phyloP scores from a whole-genome alignment of 768 basidiomycete genomes.

The Leccinum disarticulatum region DNA sequence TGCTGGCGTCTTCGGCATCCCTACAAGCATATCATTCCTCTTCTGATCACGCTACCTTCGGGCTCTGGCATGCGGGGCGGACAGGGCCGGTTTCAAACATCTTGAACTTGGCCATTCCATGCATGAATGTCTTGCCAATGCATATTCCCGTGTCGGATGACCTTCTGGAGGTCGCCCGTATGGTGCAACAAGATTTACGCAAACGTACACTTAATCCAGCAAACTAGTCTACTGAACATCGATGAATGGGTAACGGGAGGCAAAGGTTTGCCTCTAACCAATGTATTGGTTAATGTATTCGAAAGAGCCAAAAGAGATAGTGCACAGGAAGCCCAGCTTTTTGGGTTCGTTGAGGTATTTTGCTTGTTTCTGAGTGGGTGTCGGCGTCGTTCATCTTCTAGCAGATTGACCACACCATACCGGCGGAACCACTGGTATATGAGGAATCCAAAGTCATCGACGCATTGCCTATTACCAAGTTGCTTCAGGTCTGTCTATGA shows the following conservation, averaged over 20 bases:
- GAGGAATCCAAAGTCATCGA: constrained; percentile 17
- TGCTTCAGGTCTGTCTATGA: constrained; percentile 24
- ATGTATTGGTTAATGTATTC: constrained; percentile 46
- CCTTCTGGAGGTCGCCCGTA: constrained; percentile 31
- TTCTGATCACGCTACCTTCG: constrained; percentile 36
- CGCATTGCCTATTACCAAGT: constrained; percentile 20
- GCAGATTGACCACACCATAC: constrained; percentile 39
- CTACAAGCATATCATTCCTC: constrained; percentile 35
- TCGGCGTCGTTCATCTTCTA: background rate
- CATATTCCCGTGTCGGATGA: constrained; percentile 24
- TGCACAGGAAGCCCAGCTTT: constrained; percentile 15
- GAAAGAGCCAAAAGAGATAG: constrained; percentile 32
- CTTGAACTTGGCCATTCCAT: constrained; percentile 43
- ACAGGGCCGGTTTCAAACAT: constrained; percentile 36
- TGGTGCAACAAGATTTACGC: constrained; percentile 37
- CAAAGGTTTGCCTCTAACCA: constrained; percentile 35
- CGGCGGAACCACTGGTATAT: constrained; percentile 12
- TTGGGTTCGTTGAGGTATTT: constrained; percentile 38
- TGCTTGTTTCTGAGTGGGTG: background rate
- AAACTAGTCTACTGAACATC: constrained; percentile 38
- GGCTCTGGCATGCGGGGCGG: constrained; percentile 49
- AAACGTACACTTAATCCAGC: constrained; percentile 41
- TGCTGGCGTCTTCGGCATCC: constrained; percentile 45
- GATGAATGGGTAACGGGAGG: constrained; percentile 37
- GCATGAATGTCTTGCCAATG: constrained; percentile 45